A percentile compares a stretch with the other conserved stretches of the same genome.
phyloP scores from a whole-genome alignment of 179 eudicot species.

The Actinidia chinensis region DNA sequence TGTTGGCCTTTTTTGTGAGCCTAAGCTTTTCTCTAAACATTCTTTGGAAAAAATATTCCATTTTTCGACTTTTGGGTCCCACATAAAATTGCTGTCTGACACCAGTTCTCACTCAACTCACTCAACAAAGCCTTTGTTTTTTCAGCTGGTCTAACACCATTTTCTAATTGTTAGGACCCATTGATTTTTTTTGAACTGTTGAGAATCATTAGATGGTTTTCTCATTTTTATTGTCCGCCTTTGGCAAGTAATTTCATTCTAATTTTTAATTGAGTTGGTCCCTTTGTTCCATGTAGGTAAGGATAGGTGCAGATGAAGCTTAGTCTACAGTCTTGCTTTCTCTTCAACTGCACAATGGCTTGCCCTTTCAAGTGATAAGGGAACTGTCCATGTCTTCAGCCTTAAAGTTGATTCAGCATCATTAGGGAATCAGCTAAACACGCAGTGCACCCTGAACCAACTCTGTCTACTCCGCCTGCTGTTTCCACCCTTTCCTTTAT shows the following conservation, averaged over 20 bases:
- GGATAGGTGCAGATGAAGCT: conserved; percentile 65
- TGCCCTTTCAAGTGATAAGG: conserved; percentile 95
- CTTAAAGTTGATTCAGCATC: conserved; percentile 61
- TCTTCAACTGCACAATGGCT: conserved; percentile 83
- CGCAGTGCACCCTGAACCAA: conserved; percentile 19
- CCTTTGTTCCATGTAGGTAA: conserved; percentile 2
- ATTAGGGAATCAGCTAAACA: conserved; percentile 27
- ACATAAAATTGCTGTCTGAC: neutral
- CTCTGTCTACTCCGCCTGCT: conserved; percentile 25
- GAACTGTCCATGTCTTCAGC: conserved; percentile 84
- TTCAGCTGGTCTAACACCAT: neutral
- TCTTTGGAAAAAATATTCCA: neutral
- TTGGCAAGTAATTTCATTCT: neutral
- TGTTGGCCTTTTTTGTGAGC: too few species aligned
- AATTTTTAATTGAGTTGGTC: neutral
- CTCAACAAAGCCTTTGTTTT: neutral
- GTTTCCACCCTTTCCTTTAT: conserved; percentile 49
- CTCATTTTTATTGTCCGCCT: neutral
- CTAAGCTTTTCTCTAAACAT: too few species aligned
- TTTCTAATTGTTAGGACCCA: neutral
- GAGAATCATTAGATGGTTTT: conserved; percentile 2
- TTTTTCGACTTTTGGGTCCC: neutral
- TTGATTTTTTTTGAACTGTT: neutral
- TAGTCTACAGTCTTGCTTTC: conserved; percentile 77
- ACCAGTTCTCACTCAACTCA: neutral